phyloP scores from a whole-genome alignment of 441 rosid genomes.

The Dalechampia spathulata region DNA sequence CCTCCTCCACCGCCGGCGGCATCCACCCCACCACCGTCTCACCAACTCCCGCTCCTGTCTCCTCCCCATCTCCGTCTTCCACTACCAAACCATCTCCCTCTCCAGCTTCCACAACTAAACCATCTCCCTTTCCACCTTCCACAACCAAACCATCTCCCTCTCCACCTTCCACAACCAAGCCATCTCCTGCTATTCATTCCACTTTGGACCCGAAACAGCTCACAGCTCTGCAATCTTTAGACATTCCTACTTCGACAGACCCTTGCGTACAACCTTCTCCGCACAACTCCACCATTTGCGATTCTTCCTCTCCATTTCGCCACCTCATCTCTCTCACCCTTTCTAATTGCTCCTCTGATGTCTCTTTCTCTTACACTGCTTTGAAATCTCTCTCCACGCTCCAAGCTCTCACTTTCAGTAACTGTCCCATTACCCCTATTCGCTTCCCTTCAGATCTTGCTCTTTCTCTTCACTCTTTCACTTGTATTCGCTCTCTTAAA shows the following conservation, averaged over 20 bases:
- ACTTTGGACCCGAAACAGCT: constrained; percentile 81
- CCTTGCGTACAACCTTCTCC: constrained; percentile 48
- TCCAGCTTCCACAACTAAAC: constrained; percentile 14
- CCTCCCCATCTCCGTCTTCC: constrained; percentile 11
- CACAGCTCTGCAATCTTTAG: constrained; percentile 62
- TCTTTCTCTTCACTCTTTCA: constrained; percentile 53
- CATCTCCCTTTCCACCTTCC: constrained; percentile 6
- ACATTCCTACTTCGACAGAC: constrained; percentile 57
- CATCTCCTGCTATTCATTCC: constrained; percentile 27
- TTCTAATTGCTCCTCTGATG: constrained; percentile 66
- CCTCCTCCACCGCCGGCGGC: constrained; percentile 1
- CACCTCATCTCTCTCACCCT: constrained; percentile 63
- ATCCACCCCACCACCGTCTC: constrained; percentile 13
- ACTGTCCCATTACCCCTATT: constrained; percentile 46
- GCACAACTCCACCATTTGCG: constrained; percentile 46
- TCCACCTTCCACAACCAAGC: constrained; percentile 13
- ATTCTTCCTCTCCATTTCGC: constrained; percentile 60
- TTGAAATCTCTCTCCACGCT: constrained; percentile 78
- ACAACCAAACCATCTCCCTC: too few species aligned
- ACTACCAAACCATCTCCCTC: constrained; percentile 8
- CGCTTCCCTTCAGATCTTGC: constrained; percentile 67
- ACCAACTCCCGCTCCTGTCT: too few species aligned
- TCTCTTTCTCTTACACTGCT: constrained; percentile 73
- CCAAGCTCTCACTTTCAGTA: constrained; percentile 47
- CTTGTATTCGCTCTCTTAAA: constrained; percentile 66